phyloP scores from a whole-genome alignment of 2,329 filamentous ascomycete genomes.

The Colletotrichum sp. region DNA sequence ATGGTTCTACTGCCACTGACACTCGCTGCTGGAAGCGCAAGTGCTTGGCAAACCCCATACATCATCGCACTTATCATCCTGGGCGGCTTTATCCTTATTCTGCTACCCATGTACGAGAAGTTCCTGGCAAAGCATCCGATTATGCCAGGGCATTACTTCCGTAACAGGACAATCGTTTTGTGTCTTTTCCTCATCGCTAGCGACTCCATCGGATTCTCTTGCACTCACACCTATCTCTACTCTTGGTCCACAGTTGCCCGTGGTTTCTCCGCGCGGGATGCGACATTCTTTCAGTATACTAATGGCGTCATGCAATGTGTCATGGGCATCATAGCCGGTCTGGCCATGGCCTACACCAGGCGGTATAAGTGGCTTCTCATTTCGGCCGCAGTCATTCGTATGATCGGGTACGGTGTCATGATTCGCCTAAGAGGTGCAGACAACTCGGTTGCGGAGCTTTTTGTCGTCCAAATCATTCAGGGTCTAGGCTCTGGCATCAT shows the following conservation, averaged over 20 bases:
- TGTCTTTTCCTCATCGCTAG: constrained; percentile 26
- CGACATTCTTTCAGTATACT: constrained; percentile 35
- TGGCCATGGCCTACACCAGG: constrained; percentile 35
- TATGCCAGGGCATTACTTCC: constrained; percentile 45
- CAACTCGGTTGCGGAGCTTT: constrained; percentile 34
- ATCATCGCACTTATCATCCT: constrained; percentile 54
- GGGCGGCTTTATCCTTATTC: constrained; percentile 54
- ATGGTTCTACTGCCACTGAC: constrained; percentile 64
- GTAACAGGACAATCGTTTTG: constrained; percentile 26
- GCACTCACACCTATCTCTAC: constrained; percentile 44
- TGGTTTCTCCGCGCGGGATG: constrained; percentile 27
- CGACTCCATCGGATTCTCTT: constrained; percentile 32
- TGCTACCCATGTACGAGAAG: constrained; percentile 50
- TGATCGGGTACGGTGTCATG: constrained; percentile 32
- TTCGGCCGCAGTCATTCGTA: constrained; percentile 32
- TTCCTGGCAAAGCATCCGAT: constrained; percentile 52
- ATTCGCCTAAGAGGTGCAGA: constrained; percentile 37
- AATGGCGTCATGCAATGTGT: constrained; percentile 42
- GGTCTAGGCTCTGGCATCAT: constrained; percentile 27
- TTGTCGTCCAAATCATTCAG: constrained; percentile 41
- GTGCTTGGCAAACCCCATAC: constrained; percentile 43
- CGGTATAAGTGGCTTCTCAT: constrained; percentile 37
- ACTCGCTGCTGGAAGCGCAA: constrained; percentile 44
- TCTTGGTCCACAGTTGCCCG: constrained; percentile 44
- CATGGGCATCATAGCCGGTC: constrained; percentile 41